These are phyloP conservation scores for Penicillium sp. DNA, from an alignment of 2,329 filamentous ascomycete species.

Conservation along the genomic window DNA sequence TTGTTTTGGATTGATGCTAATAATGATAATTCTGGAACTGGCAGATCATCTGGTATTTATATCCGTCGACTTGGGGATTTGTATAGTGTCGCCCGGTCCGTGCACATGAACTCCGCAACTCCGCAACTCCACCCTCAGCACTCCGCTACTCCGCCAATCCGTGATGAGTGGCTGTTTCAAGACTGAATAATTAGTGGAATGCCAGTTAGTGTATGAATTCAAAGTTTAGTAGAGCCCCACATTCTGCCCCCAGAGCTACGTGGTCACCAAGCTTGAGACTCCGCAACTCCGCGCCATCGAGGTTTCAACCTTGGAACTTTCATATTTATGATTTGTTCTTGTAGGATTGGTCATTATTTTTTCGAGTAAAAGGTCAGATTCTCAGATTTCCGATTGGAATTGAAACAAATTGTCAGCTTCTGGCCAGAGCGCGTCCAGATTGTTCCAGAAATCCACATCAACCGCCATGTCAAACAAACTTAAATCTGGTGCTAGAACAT, in stretches of 20 bases:
- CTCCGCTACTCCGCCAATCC: constrained; percentile 1
- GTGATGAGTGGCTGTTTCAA: neutral
- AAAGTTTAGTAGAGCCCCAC: neutral
- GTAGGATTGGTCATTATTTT: neutral
- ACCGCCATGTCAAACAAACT: constrained; percentile 18
- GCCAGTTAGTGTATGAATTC: neutral
- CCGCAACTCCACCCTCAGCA: neutral
- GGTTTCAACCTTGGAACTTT: neutral
- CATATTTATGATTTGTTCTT: neutral
- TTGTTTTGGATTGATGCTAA: neutral
- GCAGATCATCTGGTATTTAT: constrained; percentile 1
- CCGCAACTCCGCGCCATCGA: constrained; percentile 5
- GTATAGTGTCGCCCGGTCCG: neutral
- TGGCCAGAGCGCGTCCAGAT: constrained; percentile 10
- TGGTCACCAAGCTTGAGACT: neutral
- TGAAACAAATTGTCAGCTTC: constrained; percentile 13
- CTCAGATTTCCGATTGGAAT: neutral
- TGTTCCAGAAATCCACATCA: constrained; percentile 20
- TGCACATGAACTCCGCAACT: constrained; percentile 4
- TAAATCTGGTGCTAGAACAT: constrained; percentile 2
- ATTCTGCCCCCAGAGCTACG: neutral
- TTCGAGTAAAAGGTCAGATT: neutral
- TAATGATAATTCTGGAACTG: neutral
- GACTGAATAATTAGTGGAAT: neutral
- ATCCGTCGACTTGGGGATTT: neutral